Base-by-base conservation (phyloP, 257 asterid genomes). In the Solanum lignicaule region DNA sequence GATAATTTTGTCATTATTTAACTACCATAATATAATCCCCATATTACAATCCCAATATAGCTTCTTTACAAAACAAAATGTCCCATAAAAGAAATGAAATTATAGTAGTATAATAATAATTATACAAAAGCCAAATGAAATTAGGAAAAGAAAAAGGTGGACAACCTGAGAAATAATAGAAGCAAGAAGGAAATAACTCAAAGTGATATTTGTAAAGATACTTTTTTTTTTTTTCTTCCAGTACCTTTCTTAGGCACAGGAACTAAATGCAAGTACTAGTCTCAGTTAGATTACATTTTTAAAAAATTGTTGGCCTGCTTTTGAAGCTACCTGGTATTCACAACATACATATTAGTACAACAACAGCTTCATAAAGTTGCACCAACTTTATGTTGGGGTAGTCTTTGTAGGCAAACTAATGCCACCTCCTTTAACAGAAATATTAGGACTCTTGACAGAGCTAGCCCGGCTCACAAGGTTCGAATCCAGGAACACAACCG, bases 401-500 rank as follows among this genome's bases (percentile, higher is more conserved):
- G 91, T 86, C 76, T 89, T 93, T 23, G 95, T 94, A 27, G 96
- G 94, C 31, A 91, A 71, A 62, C 81, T 90, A 65, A 95, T 36
- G 83, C 95, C 94, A 14, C 98, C 95, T 18, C 98, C 96, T 87
- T 93, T 94, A 27, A 96, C 92, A 10, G 99, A 95, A 38, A 95
- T 36, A 87, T 89, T 92, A 20, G 95, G 91, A 58, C 91, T 75
- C 86, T 91, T 89, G 79, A 86, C 88, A 0, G 95, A 90, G 88
- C 96, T 93, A 78, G 97, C 98, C 90, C 94, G 90, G 89, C 98
- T 95, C 93, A 91, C 94, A 4, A 93, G 93, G 76, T 94, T 90
- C 4, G 95, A 90, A 91, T 96, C 98, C 3, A 96, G 96, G 85
- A 95, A 96, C 83, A 96, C 87, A 33, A 96, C 96, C 2, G 92